Percentiles rank a stretch among this genome's conserved stretches.
phyloP scores from a whole-genome alignment of 805 yeast genomes.

The Wickerhamiella lipophila region DNA sequence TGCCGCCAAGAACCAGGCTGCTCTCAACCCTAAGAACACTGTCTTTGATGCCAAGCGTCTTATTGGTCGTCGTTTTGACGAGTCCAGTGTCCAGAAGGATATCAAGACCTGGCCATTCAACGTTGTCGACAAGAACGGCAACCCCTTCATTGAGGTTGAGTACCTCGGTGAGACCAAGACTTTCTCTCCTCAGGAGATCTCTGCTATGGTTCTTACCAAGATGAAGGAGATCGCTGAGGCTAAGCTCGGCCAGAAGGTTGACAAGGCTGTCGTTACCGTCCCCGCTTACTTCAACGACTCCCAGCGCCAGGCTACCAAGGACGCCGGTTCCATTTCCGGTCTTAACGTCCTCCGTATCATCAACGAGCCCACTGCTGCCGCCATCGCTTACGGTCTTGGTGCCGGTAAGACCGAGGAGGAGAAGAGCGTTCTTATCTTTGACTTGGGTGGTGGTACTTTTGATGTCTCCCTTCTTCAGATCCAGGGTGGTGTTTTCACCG shows the following conservation, averaged over 20 bases:
- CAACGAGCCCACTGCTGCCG: conserved; percentile 97
- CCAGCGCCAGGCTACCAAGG: conserved; percentile 97
- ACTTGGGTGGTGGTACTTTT: conserved; percentile 98
- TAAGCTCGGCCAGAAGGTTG: conserved; percentile 70
- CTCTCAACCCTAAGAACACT: conserved; percentile 87
- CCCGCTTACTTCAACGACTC: conserved; percentile 97
- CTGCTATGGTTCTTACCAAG: conserved; percentile 81
- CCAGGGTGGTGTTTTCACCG: conserved; percentile 94
- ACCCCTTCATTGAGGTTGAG: conserved; percentile 80
- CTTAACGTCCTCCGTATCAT: conserved; percentile 87
- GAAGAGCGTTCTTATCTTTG: conserved; percentile 84
- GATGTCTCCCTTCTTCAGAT: conserved; percentile 89
- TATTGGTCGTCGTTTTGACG: conserved; percentile 72
- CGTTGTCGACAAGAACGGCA: conserved; percentile 62
- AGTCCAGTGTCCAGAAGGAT: conserved; percentile 66
- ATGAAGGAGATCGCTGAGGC: conserved; percentile 93
- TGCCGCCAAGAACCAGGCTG: conserved; percentile 98
- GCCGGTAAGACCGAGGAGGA: conserved; percentile 60
- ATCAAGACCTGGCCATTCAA: conserved; percentile 83
- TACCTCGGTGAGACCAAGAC: conserved; percentile 75
- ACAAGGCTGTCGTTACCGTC: conserved; percentile 89
- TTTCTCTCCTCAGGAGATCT: conserved; percentile 88
- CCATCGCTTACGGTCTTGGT: conserved; percentile 92
- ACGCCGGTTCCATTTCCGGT: conserved; percentile 94
- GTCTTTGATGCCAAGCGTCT: conserved; percentile 93